These are phyloP conservation scores for Solidago caesia DNA, from an alignment of 129 eudicot genomes.

Conservation along the genomic window DNA sequence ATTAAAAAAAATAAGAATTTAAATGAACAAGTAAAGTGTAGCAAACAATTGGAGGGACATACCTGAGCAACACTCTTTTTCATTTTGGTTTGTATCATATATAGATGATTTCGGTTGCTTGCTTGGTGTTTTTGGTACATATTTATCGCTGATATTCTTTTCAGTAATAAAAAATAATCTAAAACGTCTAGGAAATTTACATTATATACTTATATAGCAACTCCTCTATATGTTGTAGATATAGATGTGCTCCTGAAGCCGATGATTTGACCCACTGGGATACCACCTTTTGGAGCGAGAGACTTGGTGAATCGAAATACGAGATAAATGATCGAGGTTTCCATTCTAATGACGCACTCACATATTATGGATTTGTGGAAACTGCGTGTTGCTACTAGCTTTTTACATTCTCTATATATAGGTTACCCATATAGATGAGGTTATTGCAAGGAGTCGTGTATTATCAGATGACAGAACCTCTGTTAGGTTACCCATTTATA, in stretches of 20 bases:
- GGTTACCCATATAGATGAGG: slow-evolving; percentile 62
- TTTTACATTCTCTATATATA: neutral
- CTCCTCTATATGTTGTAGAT: slow-evolving; percentile 41
- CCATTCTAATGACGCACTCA: neutral
- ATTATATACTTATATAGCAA: neutral
- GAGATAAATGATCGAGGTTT: slow-evolving; percentile 83
- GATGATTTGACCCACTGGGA: slow-evolving; percentile 88
- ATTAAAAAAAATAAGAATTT: neutral
- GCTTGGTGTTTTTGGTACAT: neutral
- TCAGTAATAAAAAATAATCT: neutral
- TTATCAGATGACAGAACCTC: slow-evolving; percentile 65
- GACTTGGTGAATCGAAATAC: slow-evolving; percentile 88
- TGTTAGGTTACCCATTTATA: slow-evolving; percentile 70
- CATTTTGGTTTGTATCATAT: neutral
- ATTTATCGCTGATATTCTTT: neutral
- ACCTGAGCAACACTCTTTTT: neutral
- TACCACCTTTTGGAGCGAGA: slow-evolving; percentile 85
- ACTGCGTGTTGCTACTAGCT: neutral
- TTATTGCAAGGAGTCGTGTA: slow-evolving; percentile 79
- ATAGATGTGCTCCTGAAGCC: slow-evolving; percentile 83
- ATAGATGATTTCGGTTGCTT: neutral
- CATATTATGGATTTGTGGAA: neutral
- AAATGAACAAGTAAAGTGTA: neutral
- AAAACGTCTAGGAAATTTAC: neutral
- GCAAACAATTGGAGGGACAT: neutral